Evolutionary conservation across 73 alveolate genomes (phyloP).

Genomic region (Chromera velia): DNA sequence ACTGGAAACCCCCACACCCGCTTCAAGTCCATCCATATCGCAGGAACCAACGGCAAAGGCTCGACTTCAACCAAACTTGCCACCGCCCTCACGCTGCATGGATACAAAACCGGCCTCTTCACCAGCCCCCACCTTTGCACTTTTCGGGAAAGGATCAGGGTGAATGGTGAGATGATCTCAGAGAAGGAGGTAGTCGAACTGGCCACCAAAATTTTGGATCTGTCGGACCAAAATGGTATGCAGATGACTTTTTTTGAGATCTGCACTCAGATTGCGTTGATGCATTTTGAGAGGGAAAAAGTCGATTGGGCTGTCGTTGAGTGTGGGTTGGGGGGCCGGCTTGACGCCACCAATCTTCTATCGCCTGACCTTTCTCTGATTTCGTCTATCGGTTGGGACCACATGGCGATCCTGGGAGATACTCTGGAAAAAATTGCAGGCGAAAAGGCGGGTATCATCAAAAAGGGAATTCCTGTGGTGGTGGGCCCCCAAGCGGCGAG

Average conservation of each 20-base stretch:
- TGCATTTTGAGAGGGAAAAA: constrained; percentile 48
- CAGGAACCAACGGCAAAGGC: constrained; percentile 92
- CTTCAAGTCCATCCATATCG: constrained; percentile 53
- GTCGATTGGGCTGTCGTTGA: constrained; percentile 73
- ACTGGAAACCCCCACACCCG: background rate
- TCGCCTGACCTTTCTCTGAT: constrained; percentile 62
- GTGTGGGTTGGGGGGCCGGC: constrained; percentile 82
- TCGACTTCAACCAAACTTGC: constrained; percentile 61
- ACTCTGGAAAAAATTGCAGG: constrained; percentile 61
- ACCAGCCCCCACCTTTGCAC: constrained; percentile 73
- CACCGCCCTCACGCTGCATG: constrained; percentile 47
- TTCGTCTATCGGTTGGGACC: constrained; percentile 78
- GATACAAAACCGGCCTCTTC: constrained; percentile 62
- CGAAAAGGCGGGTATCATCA: constrained; percentile 80
- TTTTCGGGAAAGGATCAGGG: constrained; percentile 69
- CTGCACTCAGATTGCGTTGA: constrained; percentile 58
- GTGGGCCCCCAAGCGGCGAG: constrained; percentile 58
- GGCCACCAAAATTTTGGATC: constrained; percentile 21
- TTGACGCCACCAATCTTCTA: constrained; percentile 70
- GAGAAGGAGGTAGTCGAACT: constrained; percentile 48
- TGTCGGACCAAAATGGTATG: constrained; percentile 41
- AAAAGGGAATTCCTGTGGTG: constrained; percentile 55
- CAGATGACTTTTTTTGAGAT: constrained; percentile 48
- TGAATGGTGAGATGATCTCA: constrained; percentile 54
- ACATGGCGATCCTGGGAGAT: constrained; percentile 66